Percentiles rank a stretch among this genome's conserved stretches.
Evolutionary conservation across 2,329 filamentous ascomycete genomes (phyloP).

Genomic region (Phialocephala subalpina): DNA sequence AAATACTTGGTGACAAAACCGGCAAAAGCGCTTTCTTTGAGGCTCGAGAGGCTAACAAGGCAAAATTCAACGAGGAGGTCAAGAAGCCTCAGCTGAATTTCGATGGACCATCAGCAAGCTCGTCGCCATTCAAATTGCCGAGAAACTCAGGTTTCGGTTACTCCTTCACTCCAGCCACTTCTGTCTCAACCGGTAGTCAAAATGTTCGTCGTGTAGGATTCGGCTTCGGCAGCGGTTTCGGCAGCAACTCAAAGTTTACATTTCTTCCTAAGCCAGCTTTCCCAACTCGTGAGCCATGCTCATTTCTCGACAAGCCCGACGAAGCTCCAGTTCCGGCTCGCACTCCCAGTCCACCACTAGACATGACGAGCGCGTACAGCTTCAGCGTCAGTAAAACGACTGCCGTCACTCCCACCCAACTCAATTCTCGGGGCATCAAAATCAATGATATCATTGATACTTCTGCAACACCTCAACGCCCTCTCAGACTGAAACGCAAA

Average conservation of each 20-base stretch:
- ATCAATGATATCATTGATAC: conserved; percentile 43
- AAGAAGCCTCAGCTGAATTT: conserved; percentile 9
- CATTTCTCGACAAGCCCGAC: conserved; percentile 27
- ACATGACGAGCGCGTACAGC: conserved; percentile 41
- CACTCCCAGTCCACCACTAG: conserved; percentile 34
- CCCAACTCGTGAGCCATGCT: conserved; percentile 22
- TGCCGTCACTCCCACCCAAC: not conserved
- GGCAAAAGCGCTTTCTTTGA: conserved; percentile 44
- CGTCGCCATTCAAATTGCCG: not conserved
- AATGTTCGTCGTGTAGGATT: not conserved
- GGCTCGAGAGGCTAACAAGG: conserved; percentile 42
- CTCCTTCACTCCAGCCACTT: not conserved
- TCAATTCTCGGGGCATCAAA: conserved; percentile 36
- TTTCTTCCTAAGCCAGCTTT: conserved; percentile 1
- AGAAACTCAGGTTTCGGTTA: not conserved
- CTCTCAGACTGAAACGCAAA: conserved; percentile 39
- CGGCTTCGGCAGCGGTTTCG: not conserved
- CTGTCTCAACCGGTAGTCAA: not conserved
- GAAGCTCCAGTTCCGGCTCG: conserved; percentile 14
- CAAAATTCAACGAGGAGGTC: conserved; percentile 27
- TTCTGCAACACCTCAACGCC: conserved; percentile 16
- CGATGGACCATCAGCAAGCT: not conserved
- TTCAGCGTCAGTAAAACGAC: conserved; percentile 37
- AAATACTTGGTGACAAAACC: conserved; percentile 38
- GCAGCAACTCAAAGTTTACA: not conserved